These are phyloP conservation scores for Berberis thunbergii DNA, from an alignment of 164 flowering plant species.

Conservation along the genomic window DNA sequence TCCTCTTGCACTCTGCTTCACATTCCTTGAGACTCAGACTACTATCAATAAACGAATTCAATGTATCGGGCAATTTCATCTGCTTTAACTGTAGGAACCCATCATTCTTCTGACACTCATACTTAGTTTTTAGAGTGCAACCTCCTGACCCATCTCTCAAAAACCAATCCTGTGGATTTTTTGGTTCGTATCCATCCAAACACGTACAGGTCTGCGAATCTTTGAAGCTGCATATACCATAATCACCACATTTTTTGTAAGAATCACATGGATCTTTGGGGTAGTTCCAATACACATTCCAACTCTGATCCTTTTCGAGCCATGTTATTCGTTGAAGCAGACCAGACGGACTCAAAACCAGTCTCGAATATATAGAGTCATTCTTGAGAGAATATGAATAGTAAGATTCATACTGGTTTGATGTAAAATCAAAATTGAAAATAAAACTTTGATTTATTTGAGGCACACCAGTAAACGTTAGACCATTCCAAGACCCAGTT, in stretches of 20 bases:
- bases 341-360: slow-evolving; percentile 21
- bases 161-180: slow-evolving; percentile 11
- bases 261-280: not conserved
- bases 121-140: too few species aligned
- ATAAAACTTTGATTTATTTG: slow-evolving; percentile 21
- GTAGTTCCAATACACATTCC: not conserved
- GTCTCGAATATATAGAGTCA: slow-evolving; percentile 21
- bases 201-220: slow-evolving; percentile 17
- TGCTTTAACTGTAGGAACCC: too few species aligned
- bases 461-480: slow-evolving; percentile 49
- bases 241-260: slow-evolving; percentile 21
- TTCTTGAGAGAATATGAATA: slow-evolving; percentile 19
- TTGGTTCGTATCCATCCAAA: slow-evolving; percentile 18
- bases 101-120: too few species aligned
- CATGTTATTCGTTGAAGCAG: slow-evolving; percentile 11
- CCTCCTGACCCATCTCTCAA: not conserved
- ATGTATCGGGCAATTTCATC: too few species aligned
- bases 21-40: too few species aligned
- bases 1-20: too few species aligned
- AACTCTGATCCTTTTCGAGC: slow-evolving; percentile 3
- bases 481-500: slow-evolving; percentile 55
- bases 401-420: slow-evolving; percentile 21
- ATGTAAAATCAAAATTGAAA: slow-evolving; percentile 16
- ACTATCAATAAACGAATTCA: too few species aligned
- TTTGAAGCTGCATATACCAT: slow-evolving; percentile 23